These are phyloP conservation scores for Trametes pubescens DNA, from an alignment of 1,284 basidiomycete genomes.

Conservation along the genomic window DNA sequence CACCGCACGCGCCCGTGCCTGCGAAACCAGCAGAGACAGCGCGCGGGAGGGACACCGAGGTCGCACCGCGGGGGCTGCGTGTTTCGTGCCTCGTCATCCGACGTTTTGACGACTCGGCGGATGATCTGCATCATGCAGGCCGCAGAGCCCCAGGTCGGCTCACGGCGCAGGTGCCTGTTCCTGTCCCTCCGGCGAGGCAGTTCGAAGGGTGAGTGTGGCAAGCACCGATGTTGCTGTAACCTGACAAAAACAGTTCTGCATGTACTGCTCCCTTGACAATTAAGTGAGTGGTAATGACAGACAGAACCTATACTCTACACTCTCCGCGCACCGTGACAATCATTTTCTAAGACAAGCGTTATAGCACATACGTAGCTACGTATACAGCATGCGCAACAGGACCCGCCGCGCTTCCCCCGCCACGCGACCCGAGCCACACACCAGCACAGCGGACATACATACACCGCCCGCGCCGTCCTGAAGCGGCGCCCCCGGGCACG, in stretches of 20 bases:
- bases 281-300: too few species aligned
- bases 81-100: too few species aligned
- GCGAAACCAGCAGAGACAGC: background rate
- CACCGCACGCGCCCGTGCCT: background rate
- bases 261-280: too few species aligned
- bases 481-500: background rate
- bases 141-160: background rate
- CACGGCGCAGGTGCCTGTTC: background rate
- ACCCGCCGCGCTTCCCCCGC: background rate
- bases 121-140: too few species aligned
- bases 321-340: too few species aligned
- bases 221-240: too few species aligned
- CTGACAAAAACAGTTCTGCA: too few species aligned
- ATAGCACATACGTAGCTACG: background rate
- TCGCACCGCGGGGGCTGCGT: constrained; percentile 3
- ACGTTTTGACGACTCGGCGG: background rate
- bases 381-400: background rate
- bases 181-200: background rate
- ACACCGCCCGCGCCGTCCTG: background rate
- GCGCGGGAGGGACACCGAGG: constrained; percentile 13
- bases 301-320: too few species aligned
- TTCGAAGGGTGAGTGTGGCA: too few species aligned
- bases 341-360: too few species aligned
- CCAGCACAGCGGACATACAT: background rate
- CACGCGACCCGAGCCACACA: background rate